Conservation (phyloP, 2,329 filamentous ascomycete species). For the Neofusicoccum ribis region DNA sequence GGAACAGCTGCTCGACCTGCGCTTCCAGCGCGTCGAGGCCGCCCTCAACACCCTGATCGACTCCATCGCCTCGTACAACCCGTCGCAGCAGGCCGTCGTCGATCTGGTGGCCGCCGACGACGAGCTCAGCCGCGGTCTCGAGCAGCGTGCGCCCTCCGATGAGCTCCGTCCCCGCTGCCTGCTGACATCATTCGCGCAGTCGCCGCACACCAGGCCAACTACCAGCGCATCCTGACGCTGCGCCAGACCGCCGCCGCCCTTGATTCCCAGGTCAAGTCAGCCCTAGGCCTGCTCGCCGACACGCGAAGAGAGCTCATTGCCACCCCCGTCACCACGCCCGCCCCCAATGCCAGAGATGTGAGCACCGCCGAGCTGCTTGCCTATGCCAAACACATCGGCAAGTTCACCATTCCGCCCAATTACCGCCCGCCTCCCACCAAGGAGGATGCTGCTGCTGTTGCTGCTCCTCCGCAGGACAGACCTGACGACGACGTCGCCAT, state of each 20-base stretch:
- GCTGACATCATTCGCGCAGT: slow-evolving; percentile 50
- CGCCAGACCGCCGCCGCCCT: slow-evolving; percentile 64
- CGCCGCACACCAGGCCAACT: slow-evolving; percentile 72
- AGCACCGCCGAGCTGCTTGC: slow-evolving; percentile 72
- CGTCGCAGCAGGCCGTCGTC: slow-evolving; percentile 64
- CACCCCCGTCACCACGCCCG: slow-evolving; percentile 34
- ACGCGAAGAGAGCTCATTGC: slow-evolving; percentile 72
- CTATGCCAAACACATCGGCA: slow-evolving; percentile 78
- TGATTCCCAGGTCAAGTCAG: slow-evolving; percentile 72
- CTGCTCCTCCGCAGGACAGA: background rate
- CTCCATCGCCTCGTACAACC: slow-evolving; percentile 80
- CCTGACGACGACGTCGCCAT: slow-evolving; percentile 27
- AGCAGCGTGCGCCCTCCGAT: slow-evolving; percentile 54
- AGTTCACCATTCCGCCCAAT: slow-evolving; percentile 72
- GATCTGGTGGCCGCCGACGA: slow-evolving; percentile 72
- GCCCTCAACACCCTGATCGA: slow-evolving; percentile 69
- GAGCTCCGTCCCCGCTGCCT: background rate
- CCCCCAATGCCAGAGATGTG: slow-evolving; percentile 51
- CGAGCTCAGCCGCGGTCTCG: slow-evolving; percentile 65
- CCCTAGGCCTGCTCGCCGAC: slow-evolving; percentile 66
- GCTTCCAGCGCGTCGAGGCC: slow-evolving; percentile 48
- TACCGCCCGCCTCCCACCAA: slow-evolving; percentile 31
- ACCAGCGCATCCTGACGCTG: slow-evolving; percentile 67
- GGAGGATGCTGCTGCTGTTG: slow-evolving; percentile 27
- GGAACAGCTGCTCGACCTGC: slow-evolving; percentile 44